Evolutionary conservation across 2,329 filamentous ascomycete species (phyloP).

Genomic region (Hirsutella thompsonii): DNA sequence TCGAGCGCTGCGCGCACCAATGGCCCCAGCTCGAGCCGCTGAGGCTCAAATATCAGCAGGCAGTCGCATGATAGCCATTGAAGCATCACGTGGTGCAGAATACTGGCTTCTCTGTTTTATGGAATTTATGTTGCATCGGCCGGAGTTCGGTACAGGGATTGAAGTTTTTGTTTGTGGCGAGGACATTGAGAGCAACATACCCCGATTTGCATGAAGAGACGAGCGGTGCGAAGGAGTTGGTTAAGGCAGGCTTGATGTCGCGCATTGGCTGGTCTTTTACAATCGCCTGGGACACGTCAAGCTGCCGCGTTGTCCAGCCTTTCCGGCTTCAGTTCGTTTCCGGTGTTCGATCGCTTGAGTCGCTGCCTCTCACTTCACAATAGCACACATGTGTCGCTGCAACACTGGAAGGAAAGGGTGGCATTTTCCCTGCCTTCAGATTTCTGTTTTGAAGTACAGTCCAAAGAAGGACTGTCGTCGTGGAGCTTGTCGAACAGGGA

Average conservation of each 20-base stretch:
- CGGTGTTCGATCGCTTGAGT: not conserved
- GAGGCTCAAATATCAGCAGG: not conserved
- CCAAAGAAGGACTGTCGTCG: too few relatives aligned
- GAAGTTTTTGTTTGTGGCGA: slow-evolving; percentile 9
- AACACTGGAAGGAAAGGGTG: not conserved
- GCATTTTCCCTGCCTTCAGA: not conserved
- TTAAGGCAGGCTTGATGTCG: slow-evolving; percentile 2
- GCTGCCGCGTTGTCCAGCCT: not conserved
- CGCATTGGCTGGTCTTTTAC: not conserved
- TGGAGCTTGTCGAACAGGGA: too few relatives aligned
- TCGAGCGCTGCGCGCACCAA: slow-evolving; percentile 17
- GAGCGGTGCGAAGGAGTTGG: slow-evolving; percentile 8
- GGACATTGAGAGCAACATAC: slow-evolving; percentile 12
- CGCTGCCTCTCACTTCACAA: not conserved
- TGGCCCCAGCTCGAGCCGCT: slow-evolving; percentile 13
- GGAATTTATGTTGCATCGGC: slow-evolving; percentile 12
- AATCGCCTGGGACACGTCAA: not conserved
- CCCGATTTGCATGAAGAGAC: slow-evolving; percentile 13
- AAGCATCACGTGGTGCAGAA: not conserved
- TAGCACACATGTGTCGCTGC: not conserved
- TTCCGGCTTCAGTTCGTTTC: not conserved
- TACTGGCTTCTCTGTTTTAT: slow-evolving; percentile 5
- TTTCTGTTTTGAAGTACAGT: too few relatives aligned
- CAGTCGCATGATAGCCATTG: not conserved
- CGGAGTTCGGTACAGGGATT: slow-evolving; percentile 12